Base-by-base conservation (phyloP, 805 yeast species). In the Metschnikowia koreensis region DNA sequence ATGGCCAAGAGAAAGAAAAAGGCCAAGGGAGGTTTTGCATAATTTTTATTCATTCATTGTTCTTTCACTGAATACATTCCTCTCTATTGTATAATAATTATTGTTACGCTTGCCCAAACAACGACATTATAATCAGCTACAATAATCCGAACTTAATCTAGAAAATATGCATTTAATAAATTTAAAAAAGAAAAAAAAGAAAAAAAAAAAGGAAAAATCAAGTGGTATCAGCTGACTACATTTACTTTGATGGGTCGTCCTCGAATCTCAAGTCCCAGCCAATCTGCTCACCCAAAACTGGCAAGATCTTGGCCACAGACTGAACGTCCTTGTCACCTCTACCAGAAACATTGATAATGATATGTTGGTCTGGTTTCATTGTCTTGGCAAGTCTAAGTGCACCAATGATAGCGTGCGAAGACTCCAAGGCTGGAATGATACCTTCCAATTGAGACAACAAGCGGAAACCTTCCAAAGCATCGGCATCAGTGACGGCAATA, bases 321-420 rank as follows among this genome's bases (percentile, higher is more conserved):
- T 91, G 97, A 38, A 94, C 99, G 70, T 94, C 99, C 76, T 94
- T 94, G 70, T 94, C 99, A 74, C 99, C 99, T 80, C 99, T 89
- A 64, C 99, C 99, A 47, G 97, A 90, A 51, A 94, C 81, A 68
- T 91, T 91, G 66, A 94, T 87, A 54, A 94, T 86, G 52, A 94
- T 76, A 66, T 90, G 83, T 73, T 91, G 80, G 59, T 87, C 97
- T 58, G 84, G 80, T 26, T 80, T 66, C 86, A 94, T 78, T 15
- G 84, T 86, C 76, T 89, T 74, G 31, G 99, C 99, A 46, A 89
- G 79, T 71, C 91, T 82, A 54, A 89, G 77, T 44, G 92, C 99
- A 61, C 97, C 97, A 66, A 79, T 88, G 49, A 94, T 83, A 39
- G 99, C 99, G 69, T 94, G 99, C 11, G 98, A 87, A 1, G 97